These are phyloP conservation scores for Aegle marmelos DNA, from an alignment of 345 rosid species.

Conservation along the genomic window DNA sequence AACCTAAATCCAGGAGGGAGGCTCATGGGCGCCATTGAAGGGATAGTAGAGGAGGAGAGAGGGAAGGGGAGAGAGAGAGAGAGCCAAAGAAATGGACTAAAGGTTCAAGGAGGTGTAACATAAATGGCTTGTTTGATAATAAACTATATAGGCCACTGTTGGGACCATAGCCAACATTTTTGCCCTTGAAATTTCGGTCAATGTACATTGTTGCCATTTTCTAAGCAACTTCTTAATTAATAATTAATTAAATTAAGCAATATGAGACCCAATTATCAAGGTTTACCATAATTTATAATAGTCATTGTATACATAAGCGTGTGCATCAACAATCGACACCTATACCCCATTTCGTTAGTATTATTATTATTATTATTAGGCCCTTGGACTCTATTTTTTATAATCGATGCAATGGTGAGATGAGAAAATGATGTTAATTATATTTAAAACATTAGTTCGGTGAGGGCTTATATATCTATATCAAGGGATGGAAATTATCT, in stretches of 20 bases:
- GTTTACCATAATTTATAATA: too few species aligned
- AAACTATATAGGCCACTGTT: slow-evolving; percentile 40
- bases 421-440: too few species aligned
- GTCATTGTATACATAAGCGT: too few species aligned
- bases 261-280: too few species aligned
- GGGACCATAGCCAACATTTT: slow-evolving; percentile 16
- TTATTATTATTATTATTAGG: too few species aligned
- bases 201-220: slow-evolving; percentile 37
- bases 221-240: slow-evolving; percentile 23
- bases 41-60: not conserved
- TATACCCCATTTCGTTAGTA: too few species aligned
- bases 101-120: slow-evolving; percentile 3
- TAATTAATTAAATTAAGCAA: slow-evolving; percentile 2
- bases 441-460: too few species aligned
- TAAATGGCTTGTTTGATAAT: slow-evolving; percentile 26
- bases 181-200: not conserved
- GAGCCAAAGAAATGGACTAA: slow-evolving; percentile 9
- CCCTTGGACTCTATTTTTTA: too few species aligned
- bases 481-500: too few species aligned
- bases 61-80: slow-evolving; percentile 10
- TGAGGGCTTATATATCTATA: too few species aligned
- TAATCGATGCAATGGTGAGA: too few species aligned
- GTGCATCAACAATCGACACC: too few species aligned
- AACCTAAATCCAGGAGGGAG: slow-evolving; percentile 87
- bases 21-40: slow-evolving; percentile 61